Evolutionary conservation across 176 grass and related monocot species (phyloP).

Genomic region (Canna indica): DNA sequence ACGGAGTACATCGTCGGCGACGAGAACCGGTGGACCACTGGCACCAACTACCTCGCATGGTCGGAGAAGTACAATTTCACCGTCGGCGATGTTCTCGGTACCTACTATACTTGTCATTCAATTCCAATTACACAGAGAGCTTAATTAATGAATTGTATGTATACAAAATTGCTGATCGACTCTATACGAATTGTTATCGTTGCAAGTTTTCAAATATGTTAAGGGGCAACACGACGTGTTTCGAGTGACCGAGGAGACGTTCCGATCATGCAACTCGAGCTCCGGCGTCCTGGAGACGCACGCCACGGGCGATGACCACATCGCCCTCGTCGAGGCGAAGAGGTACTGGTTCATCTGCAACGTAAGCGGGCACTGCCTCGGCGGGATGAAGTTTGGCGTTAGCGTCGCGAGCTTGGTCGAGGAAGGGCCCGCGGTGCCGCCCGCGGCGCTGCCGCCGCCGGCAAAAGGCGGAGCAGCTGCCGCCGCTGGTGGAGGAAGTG

Average conservation of each 20-base stretch:
- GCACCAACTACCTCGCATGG: constrained; percentile 53
- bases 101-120: too few relatives aligned
- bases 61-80: constrained; percentile 78
- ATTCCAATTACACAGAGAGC: background rate
- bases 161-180: background rate
- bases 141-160: background rate
- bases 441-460: background rate
- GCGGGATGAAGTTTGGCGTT: constrained; percentile 65
- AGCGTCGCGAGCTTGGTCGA: constrained; percentile 4
- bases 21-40: constrained; percentile 42
- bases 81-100: constrained; percentile 63
- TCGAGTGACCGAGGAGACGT: constrained; percentile 35
- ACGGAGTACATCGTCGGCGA: constrained; percentile 50
- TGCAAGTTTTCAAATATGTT: constrained; percentile 46
- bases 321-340: constrained; percentile 33
- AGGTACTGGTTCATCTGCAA: constrained; percentile 67
- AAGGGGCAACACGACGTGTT: constrained; percentile 37
- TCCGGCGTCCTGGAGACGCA: constrained; percentile 23
- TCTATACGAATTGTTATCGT: too few relatives aligned
- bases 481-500: background rate
- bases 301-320: constrained; percentile 30
- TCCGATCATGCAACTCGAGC: constrained; percentile 26
- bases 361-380: constrained; percentile 51
- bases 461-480: background rate
- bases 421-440: too few relatives aligned